These are phyloP conservation scores for Seiridium cupressi DNA, from an alignment of 2,329 filamentous ascomycete species.

Conservation along the genomic window DNA sequence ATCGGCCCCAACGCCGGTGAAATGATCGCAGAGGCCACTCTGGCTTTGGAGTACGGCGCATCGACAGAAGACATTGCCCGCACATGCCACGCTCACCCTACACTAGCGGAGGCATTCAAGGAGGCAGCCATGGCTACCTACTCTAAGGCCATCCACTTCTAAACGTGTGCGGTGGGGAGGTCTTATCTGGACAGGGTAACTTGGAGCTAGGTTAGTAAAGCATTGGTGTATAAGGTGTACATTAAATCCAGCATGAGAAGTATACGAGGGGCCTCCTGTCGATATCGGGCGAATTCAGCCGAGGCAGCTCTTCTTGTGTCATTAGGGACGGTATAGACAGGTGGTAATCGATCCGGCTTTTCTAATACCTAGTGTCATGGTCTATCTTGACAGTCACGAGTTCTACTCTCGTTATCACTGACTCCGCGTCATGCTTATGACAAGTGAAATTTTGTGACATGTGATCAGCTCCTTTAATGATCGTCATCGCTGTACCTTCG, in stretches of 20 bases:
- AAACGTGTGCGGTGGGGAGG: slow-evolving; percentile 29
- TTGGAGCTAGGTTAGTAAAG: slow-evolving; percentile 14
- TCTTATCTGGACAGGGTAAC: not conserved
- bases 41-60: slow-evolving; percentile 95
- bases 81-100: slow-evolving; percentile 96
- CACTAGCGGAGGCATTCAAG: slow-evolving; percentile 96
- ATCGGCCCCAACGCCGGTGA: slow-evolving; percentile 94
- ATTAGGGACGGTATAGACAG: slow-evolving; percentile 9
- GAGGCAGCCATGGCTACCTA: slow-evolving; percentile 98
- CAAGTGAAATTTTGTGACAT: no score
- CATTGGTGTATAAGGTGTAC: slow-evolving; percentile 31
- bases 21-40: slow-evolving; percentile 97
- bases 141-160: slow-evolving; percentile 94
- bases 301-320: slow-evolving; percentile 7
- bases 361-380: not conserved
- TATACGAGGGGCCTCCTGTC: slow-evolving; percentile 8
- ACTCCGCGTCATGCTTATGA: no score
- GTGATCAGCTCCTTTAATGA: no score
- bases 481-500: no score
- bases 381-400: no score
- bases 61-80: slow-evolving; percentile 92
- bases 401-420: no score
- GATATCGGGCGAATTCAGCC: not conserved
- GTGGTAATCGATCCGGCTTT: not conserved
- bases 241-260: slow-evolving; percentile 28